These are phyloP conservation scores for Chrysoporthe deuterocubensis DNA, from an alignment of 2,329 filamentous ascomycete genomes.

Conservation along the genomic window DNA sequence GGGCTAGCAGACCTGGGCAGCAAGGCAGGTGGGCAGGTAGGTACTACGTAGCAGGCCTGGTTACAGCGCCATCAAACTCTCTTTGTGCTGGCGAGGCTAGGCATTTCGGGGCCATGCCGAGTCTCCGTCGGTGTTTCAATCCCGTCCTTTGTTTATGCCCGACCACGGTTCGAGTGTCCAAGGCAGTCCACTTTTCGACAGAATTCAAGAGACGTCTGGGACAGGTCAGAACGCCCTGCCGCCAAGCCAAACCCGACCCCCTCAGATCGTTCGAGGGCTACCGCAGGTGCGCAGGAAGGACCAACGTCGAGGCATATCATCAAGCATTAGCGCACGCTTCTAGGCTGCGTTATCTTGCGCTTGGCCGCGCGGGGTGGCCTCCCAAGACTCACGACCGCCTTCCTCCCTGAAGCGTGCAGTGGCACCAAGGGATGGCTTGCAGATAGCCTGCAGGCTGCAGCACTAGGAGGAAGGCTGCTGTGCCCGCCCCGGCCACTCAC, in stretches of 20 bases:
- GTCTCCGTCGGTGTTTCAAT: slow-evolving; percentile 10
- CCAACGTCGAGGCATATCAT: neutral
- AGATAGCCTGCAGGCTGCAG: slow-evolving; percentile 29
- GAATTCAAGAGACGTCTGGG: neutral
- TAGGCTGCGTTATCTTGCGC: neutral
- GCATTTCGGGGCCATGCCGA: slow-evolving; percentile 10
- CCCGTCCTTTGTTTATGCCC: slow-evolving; percentile 17
- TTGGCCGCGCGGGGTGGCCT: slow-evolving; percentile 13
- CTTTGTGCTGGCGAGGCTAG: slow-evolving; percentile 15
- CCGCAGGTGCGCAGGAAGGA: neutral
- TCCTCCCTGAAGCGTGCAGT: slow-evolving; percentile 36
- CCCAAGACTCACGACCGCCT: slow-evolving; percentile 6
- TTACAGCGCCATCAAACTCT: neutral
- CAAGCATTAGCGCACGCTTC: neutral
- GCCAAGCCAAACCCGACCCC: slow-evolving; percentile 4
- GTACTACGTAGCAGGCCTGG: too few relatives aligned
- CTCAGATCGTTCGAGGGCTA: neutral
- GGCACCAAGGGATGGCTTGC: slow-evolving; percentile 30
- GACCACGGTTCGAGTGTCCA: neutral
- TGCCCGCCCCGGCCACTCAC: slow-evolving; percentile 18
- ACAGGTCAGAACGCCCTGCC: neutral
- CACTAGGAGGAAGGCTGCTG: slow-evolving; percentile 19
- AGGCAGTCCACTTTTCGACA: neutral
- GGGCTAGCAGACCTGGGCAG: neutral
- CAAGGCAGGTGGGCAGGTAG: neutral